Conservation (phyloP, 2,329 filamentous ascomycete genomes). For the Fusarium sp. region DNA sequence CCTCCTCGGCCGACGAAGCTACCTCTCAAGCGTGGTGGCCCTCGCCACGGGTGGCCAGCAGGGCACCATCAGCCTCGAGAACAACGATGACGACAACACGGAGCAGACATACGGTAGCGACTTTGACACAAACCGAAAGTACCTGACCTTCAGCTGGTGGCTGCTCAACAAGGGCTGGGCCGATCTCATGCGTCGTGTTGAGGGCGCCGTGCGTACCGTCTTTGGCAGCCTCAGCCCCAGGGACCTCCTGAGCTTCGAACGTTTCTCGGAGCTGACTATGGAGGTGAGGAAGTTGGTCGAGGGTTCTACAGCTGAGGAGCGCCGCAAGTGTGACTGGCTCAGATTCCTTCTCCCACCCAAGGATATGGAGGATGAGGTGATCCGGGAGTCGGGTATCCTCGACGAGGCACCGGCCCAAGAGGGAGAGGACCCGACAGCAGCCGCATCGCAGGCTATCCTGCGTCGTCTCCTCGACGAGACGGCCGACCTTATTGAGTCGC, state of each 20-base stretch:
- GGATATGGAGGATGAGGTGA: constrained; percentile 84
- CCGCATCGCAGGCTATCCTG: constrained; percentile 69
- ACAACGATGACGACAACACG: constrained; percentile 88
- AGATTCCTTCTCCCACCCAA: constrained; percentile 83
- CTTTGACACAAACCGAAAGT: constrained; percentile 95
- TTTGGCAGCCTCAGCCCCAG: constrained; percentile 91
- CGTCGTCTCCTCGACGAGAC: constrained; percentile 94
- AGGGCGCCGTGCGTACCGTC: constrained; percentile 86
- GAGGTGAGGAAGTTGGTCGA: constrained; percentile 89
- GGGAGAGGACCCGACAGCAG: constrained; percentile 48
- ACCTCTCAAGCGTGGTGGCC: constrained; percentile 94
- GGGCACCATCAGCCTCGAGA: constrained; percentile 88
- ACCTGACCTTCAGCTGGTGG: constrained; percentile 99
- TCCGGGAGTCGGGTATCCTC: constrained; percentile 86
- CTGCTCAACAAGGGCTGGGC: constrained; percentile 91
- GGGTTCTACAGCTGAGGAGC: constrained; percentile 62
- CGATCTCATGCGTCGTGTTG: constrained; percentile 83
- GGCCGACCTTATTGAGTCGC: constrained; percentile 94
- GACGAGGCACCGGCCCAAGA: constrained; percentile 58
- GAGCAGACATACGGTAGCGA: constrained; percentile 90
- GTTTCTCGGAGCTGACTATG: constrained; percentile 82
- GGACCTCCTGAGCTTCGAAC: constrained; percentile 86
- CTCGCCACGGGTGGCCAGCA: constrained; percentile 81
- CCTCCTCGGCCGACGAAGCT: constrained; percentile 93
- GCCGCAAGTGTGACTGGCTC: constrained; percentile 75